Evolutionary conservation across 495 filamentous ascomycete species (phyloP).

Genomic region (Hypoxylon rickii): DNA sequence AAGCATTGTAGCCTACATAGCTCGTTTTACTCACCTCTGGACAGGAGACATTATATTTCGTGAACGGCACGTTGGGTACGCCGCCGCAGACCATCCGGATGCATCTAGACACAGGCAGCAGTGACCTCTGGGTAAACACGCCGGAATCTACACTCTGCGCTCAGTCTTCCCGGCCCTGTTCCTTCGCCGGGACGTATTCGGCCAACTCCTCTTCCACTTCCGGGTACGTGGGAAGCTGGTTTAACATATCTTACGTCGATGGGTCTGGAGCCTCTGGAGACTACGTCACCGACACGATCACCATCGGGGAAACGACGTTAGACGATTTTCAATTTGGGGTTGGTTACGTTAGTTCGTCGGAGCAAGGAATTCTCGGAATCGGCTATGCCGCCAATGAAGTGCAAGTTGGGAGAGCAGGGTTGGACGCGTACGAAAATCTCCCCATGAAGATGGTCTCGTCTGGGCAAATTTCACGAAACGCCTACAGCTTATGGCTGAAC

Average conservation of each 20-base stretch:
- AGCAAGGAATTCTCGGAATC: constrained; percentile 85
- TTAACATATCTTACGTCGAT: constrained; percentile 93
- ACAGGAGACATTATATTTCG: constrained; percentile 69
- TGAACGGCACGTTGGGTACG: constrained; percentile 74
- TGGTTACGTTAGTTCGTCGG: constrained; percentile 72
- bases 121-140: constrained; percentile 87
- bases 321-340: constrained; percentile 81
- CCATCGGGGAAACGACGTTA: constrained; percentile 66
- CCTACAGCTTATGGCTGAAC: constrained; percentile 90
- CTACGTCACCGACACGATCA: constrained; percentile 80
- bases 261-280: constrained; percentile 79
- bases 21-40: constrained; percentile 7
- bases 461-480: constrained; percentile 74
- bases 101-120: constrained; percentile 83
- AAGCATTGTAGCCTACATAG: constrained; percentile 6
- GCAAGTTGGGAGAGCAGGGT: constrained; percentile 64
- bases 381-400: constrained; percentile 87
- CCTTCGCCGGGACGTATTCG: constrained; percentile 66
- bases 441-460: constrained; percentile 73
- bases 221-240: constrained; percentile 72
- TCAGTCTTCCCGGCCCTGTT: constrained; percentile 52
- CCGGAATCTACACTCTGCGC: constrained; percentile 65
- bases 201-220: constrained; percentile 84
- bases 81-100: constrained; percentile 66
- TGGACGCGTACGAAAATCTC: constrained; percentile 74